These are phyloP conservation scores for Candida sp. DNA, from an alignment of 1,139 yeast species.

Conservation along the genomic window DNA sequence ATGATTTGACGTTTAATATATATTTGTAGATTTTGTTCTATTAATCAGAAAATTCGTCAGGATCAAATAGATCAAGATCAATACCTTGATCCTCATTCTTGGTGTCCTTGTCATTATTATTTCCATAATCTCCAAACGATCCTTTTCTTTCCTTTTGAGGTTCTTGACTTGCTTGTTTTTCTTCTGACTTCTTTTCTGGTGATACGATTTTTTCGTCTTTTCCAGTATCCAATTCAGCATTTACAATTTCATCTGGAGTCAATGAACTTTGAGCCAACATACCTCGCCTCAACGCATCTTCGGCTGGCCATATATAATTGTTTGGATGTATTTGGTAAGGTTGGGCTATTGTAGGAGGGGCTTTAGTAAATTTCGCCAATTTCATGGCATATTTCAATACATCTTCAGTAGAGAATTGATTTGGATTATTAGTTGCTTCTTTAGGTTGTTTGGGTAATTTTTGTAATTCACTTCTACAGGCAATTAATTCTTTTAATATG, in stretches of 20 bases:
- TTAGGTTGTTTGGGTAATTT: constrained; percentile 31
- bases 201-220: constrained; percentile 12
- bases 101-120: constrained; percentile 22
- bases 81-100: constrained; percentile 14
- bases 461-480: constrained; percentile 31
- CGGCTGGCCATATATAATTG: constrained; percentile 95
- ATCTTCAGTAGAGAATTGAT: constrained; percentile 34
- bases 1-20: neutral
- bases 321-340: constrained; percentile 64
- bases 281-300: constrained; percentile 87
- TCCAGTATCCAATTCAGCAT: constrained; percentile 31
- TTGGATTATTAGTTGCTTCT: constrained; percentile 1
- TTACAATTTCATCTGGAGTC: constrained; percentile 47
- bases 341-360: constrained; percentile 69
- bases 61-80: constrained; percentile 59
- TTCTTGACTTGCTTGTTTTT: constrained; percentile 11
- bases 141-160: constrained; percentile 11
- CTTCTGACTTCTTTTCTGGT: constrained; percentile 12
- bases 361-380: constrained; percentile 83
- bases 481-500: constrained; percentile 30
- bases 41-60: constrained; percentile 46
- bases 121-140: constrained; percentile 28
- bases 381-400: constrained; percentile 83
- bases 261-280: constrained; percentile 74
- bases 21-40: no score